These are phyloP conservation scores for Ascoidea tarda DNA, from an alignment of 805 yeast species.

Conservation along the genomic window DNA sequence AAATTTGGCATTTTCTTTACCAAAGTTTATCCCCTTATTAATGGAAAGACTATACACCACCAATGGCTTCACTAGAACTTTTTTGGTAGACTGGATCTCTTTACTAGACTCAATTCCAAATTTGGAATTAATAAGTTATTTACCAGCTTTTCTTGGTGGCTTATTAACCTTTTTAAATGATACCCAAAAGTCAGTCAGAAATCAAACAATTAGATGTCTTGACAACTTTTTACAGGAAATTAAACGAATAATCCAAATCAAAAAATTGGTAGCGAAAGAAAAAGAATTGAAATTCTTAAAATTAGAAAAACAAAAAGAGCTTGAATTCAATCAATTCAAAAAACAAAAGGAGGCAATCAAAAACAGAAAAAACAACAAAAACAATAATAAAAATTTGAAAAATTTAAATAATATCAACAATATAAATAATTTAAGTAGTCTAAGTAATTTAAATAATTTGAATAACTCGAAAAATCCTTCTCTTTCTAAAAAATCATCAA, in stretches of 20 bases:
- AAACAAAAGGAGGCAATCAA: slow-evolving; percentile 1
- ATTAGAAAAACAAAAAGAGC: slow-evolving; percentile 10
- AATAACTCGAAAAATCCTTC: too few relatives aligned
- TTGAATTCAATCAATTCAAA: neutral
- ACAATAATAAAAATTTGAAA: slow-evolving; percentile 12
- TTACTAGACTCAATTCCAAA: slow-evolving; percentile 90
- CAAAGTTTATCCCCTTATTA: slow-evolving; percentile 81
- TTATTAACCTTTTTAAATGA: slow-evolving; percentile 68
- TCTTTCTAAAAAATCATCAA: too few relatives aligned
- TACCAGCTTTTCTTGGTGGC: slow-evolving; percentile 84
- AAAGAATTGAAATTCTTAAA: slow-evolving; percentile 11
- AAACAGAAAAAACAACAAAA: slow-evolving; percentile 10
- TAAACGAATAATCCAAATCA: slow-evolving; percentile 58
- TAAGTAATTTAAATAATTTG: too few relatives aligned
- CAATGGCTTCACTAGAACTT: slow-evolving; percentile 86
- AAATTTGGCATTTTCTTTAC: slow-evolving; percentile 65
- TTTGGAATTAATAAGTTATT: slow-evolving; percentile 68
- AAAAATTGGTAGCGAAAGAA: slow-evolving; percentile 29
- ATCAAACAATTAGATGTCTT: slow-evolving; percentile 68
- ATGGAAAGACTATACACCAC: slow-evolving; percentile 85
- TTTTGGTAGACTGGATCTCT: slow-evolving; percentile 86
- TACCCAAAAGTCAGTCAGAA: slow-evolving; percentile 74
- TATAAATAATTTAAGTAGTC: too few relatives aligned
- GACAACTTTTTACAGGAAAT: slow-evolving; percentile 71
- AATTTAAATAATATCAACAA: too few relatives aligned